A percentile compares a stretch with the other conserved stretches of the same genome.
These are phyloP conservation scores for Nigrospora osmanthi DNA, from an alignment of 2,329 filamentous ascomycete species.

Conservation along the genomic window DNA sequence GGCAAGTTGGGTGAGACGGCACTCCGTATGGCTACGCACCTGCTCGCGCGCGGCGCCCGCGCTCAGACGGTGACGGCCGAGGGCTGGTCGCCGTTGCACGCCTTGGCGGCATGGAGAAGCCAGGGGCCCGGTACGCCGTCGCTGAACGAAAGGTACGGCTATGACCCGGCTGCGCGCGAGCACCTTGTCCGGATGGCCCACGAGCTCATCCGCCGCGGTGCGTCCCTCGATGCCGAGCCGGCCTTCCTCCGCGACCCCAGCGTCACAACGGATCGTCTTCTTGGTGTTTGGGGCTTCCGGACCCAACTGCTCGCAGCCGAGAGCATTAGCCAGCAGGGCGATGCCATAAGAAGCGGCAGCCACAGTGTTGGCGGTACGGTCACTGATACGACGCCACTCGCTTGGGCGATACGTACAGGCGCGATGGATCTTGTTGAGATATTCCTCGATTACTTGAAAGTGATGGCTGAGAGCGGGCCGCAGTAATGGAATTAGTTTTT, in stretches of 20 bases:
- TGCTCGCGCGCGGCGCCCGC: constrained; percentile 4
- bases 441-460: neutral
- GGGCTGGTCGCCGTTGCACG: constrained; percentile 6
- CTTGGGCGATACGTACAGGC: neutral
- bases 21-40: constrained; percentile 1
- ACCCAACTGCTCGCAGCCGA: neutral
- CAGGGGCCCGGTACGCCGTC: neutral
- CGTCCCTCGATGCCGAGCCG: constrained; percentile 3
- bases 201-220: constrained; percentile 5
- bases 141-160: neutral
- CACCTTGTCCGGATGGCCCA: constrained; percentile 1
- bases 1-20: constrained; percentile 1
- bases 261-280: neutral
- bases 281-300: constrained; percentile 4
- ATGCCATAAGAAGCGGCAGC: too few species aligned
- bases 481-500: too few species aligned
- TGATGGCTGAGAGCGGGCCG: too few species aligned
- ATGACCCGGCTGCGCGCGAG: neutral
- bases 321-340: too few species aligned
- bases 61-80: constrained; percentile 6
- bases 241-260: constrained; percentile 1
- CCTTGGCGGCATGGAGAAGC: neutral
- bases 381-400: neutral
- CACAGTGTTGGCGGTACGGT: neutral
- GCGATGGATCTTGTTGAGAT: neutral